Evolutionary conservation across 2,329 filamentous ascomycete species (phyloP), one percentile per base, ranked within the genome.

Genomic region (Aspergillus hiratsukae): DNA sequence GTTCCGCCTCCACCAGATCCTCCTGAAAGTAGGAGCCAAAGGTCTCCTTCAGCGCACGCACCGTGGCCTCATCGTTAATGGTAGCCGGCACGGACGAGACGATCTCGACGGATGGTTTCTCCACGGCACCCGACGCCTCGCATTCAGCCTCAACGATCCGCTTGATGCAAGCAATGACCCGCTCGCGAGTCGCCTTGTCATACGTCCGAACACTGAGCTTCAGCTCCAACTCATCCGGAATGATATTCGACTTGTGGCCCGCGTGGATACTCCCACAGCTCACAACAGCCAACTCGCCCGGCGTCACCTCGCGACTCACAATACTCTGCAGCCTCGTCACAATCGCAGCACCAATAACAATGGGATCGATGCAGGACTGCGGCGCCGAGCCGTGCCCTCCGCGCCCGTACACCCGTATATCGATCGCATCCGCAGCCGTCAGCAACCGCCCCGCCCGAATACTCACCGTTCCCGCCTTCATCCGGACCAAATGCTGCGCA

Each of bases 71-170:
- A 56, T 85, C 81, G 57, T 86, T 86, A 57, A 80, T 73, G 0
- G 80, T 79, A 0, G 81, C 65, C 0, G 83, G 83, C 6, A 80
- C 78, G 2, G 72, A 71, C 0, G 66, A 64, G 0, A 72, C 78
- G 27, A 68, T 66, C 14, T 70, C 71, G 28, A 84, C 73, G 1
- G 65, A 70, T 0, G 83, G 82, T 17, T 72, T 66, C 48, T 71
- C 63, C 0, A 74, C 70, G 0, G 75, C 75, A 2, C 78, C 78
- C 3, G 74, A 74, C 0, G 83, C 84, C 4, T 69, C 56, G 25
- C 79, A 80, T 61, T 87, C 85, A 0, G 81, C 80, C 11, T 79
- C 70, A 0, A 87, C 76, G 11, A 81, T 75, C 1, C 74, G 64
- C 53, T 66, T 63, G 11, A 81, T 75, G 0, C 73, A 63, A 0